Base-by-base conservation (phyloP, 345 rosid genomes). In the Raphanus sativus region DNA sequence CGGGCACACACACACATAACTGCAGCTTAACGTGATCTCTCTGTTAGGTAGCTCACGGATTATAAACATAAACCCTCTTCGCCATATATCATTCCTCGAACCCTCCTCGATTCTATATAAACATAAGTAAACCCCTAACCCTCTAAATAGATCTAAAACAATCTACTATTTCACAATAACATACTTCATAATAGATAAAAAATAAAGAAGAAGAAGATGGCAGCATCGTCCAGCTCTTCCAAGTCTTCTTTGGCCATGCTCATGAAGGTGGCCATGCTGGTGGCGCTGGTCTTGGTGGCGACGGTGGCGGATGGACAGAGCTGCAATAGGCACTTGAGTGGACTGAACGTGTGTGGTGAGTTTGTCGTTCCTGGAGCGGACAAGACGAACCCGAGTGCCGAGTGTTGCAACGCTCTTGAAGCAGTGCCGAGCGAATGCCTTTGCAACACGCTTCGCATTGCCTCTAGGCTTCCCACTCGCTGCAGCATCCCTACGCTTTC, bases 401-500 rank as follows among this genome's bases (percentile, higher is more conserved):
- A 76, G 4, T 89, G 97, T 50, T 89, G 98, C 64, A 68, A 13
- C 5, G 94, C 96, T 0, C 91, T 91, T 25, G 89, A 79, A 30
- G 71, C 90, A 0, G 84, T 94, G 13, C 83, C 86, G 4, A 83
- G 67, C 11, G 93, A 89, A 73, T 94, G 97, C 76, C 80, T 94
- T 70, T 91, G 98, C 87, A 90, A 62, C 93, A 90, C 98, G 48
- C 68, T 94, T 36, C 87, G 89, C 61, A 84, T 94, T 42, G 90
- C 92, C 0, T 77, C 91, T 50, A 87, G 86, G 56, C 94, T 94
- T 67, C 97, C 98, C 45, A 69, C 85, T 62, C 87, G 74, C 7
- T 91, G 98, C 89, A 87, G 73, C 73, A 67, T 91, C 69, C 90
- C 94, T 21, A 45, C 93, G 6, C 75, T 88, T 70, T 40, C 81